Base-by-base conservation (phyloP, 495 filamentous ascomycete species). In the Aspergillus olivimuriae region DNA sequence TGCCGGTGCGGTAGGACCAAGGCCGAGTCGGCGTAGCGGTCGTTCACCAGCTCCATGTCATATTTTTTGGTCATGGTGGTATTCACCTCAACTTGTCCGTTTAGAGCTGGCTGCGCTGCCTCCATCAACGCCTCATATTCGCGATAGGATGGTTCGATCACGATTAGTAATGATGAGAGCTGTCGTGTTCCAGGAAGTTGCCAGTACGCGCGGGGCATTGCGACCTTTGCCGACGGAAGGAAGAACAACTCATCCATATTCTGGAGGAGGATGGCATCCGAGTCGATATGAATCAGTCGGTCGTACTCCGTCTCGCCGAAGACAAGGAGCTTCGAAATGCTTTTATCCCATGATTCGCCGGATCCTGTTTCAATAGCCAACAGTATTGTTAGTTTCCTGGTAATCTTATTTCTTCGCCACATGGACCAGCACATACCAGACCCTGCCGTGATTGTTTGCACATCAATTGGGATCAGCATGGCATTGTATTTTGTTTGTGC, bases 1-100 rank as follows among this genome's bases (percentile, higher is more conserved):
- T 74, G 75, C 16, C 82, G 74, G 53, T 91, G 87, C 2, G 88
- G 88, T 0, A 94, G 68, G 10, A 92, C 76, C 53, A 86, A 59
- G 1, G 84, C 85, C 23, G 59, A 76, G 19, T 82, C 72, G 0
- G 63, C 71, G 43, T 85, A 90, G n/a, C 85, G 74, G 1, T 66
- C 55, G 52, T 91, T 90, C 30, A 91, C 55, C 1, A 90, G 66
- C 44, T 89, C 84, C 83, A 86, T 86, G 45, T 87, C 81, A 37
- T 79, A 85, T 34, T 53, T 52, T 18, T 70, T 67, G 14, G 14
- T 53, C 34, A 23, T 41, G 10, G 38, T 24, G 1, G 21, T n/a
- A 14, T 43, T 39, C 23, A 72, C 49, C 21, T 11, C 7, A 7
- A 34, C 21, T 36, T 77, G 70, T 16, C 61, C 64, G n/a, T 53